Base-by-base conservation (phyloP, 768 basidiomycete species). In the Roridomyces roridus region DNA sequence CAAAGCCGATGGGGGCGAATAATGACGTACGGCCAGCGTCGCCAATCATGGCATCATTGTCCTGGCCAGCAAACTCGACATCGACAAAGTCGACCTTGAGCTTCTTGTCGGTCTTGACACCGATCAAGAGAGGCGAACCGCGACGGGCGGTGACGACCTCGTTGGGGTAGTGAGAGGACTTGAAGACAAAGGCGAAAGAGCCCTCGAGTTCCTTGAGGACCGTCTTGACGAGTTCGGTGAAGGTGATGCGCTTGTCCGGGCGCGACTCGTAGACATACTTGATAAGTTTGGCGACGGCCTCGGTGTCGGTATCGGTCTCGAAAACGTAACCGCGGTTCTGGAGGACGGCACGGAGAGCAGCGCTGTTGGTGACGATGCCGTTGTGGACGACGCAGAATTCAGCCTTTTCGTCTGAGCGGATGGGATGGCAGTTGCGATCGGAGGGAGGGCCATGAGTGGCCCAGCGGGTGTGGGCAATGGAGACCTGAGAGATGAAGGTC, bases 51-150 rank as follows among this genome's bases (percentile, higher is more conserved):
- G 76, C 76, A 36, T 70, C 77, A 66, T 65, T 78, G 60, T 92
- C 89, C 40, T 90, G 84, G 36, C 88, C 87, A 29, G 91, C 87
- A 66, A 98, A 87, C 72, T 98, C 96, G 53, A 99, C 97, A 75
- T 98, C 97, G 43, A 99, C 96, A 65, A 99, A 98, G 78, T 99
- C 97, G 35, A 98, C 96, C 81, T 99, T 99, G 68, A 99, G 85
- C 76, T 98, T 98, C 84, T 97, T 96, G 72, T 99, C 96, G 17
- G 97, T 98, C 88, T 98, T 98, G 70, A 99, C 96, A 78, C 97
- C 97, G 68, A 99, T 86, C 55, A 98, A 77, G 26, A 99, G 86
- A 25, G 97, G 97, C 14, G 96, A 98, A 65, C 97, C 97, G 68
- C 97, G 92, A 65, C 96, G 94, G 55, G 96, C 94, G 46, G 92